Conservation (phyloP, 208 protist species). For the Blechomonas ayalai region DNA sequence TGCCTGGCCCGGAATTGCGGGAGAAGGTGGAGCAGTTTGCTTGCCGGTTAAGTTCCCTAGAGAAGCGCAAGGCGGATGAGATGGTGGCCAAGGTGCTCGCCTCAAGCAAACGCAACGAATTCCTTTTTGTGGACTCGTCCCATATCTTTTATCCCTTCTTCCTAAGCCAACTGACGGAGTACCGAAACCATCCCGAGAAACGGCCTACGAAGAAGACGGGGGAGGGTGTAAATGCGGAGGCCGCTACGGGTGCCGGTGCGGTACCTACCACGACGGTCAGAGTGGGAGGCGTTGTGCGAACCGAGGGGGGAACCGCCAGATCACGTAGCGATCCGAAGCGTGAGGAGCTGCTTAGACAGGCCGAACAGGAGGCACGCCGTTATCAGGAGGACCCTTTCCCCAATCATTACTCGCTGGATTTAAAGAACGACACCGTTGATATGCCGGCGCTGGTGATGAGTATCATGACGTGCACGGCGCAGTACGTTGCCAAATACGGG, state of each 20-base stretch:
- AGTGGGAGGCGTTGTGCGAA: conserved; percentile 33
- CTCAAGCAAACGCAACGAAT: conserved; percentile 66
- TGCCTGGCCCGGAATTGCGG: conserved; percentile 73
- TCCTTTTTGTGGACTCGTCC: conserved; percentile 68
- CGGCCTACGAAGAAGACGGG: conserved; percentile 29
- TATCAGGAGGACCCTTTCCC: conserved; percentile 80
- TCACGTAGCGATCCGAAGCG: conserved; percentile 39
- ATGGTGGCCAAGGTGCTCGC: conserved; percentile 77
- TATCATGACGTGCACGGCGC: conserved; percentile 67
- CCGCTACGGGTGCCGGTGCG: conserved; percentile 7
- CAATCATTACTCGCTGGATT: conserved; percentile 55
- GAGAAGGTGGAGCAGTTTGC: conserved; percentile 71
- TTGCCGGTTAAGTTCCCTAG: conserved; percentile 49
- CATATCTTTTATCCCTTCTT: conserved; percentile 90
- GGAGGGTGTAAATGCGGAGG: conserved; percentile 8
- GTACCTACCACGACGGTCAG: conserved; percentile 39
- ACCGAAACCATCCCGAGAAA: conserved; percentile 62
- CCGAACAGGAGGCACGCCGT: conserved; percentile 59
- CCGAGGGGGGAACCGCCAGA: conserved; percentile 47
- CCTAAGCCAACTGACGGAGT: conserved; percentile 76
- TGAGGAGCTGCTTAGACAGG: conserved; percentile 58
- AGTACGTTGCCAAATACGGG: conserved; percentile 87
- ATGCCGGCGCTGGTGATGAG: conserved; percentile 60
- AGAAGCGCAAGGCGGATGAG: conserved; percentile 72
- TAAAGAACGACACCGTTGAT: conserved; percentile 53